Evolutionary conservation across 208 protist genomes (phyloP).

Genomic region (Trichomonas vaginalis): DNA sequence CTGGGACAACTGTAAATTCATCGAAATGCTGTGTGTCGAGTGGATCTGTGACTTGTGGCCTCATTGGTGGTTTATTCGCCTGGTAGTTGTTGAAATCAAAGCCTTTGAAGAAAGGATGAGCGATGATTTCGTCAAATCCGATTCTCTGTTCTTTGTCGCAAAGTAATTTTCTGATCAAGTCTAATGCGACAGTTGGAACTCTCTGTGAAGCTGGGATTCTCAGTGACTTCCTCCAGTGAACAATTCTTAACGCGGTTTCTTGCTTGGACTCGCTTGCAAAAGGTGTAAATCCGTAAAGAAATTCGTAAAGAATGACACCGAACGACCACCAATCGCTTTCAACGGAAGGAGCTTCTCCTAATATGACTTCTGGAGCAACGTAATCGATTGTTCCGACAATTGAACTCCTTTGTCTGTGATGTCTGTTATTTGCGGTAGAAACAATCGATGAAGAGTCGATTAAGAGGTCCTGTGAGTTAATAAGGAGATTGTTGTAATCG

Average conservation of each 20-base stretch:
- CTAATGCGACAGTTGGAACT: not conserved
- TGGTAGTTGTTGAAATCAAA: not conserved
- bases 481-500: not conserved
- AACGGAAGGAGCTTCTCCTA: not conserved
- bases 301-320: slow-evolving; percentile 55
- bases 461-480: not conserved
- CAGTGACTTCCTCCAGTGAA: slow-evolving; percentile 46
- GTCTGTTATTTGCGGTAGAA: not conserved
- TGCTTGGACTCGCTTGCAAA: slow-evolving; percentile 44
- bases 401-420: not conserved
- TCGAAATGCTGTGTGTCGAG: not conserved
- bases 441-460: not conserved
- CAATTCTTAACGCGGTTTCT: slow-evolving; percentile 52
- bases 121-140: not conserved
- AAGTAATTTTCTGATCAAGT: not conserved
- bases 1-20: not conserved
- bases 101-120: slow-evolving; percentile 5
- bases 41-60: not conserved
- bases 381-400: slow-evolving; percentile 5
- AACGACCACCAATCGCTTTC: slow-evolving; percentile 52
- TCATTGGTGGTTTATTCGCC: not conserved
- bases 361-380: not conserved
- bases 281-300: slow-evolving; percentile 50
- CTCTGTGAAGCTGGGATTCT: not conserved
- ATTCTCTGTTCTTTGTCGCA: not conserved